phyloP scores from a whole-genome alignment of 257 asterid genomes.

The Avicennia marina region DNA sequence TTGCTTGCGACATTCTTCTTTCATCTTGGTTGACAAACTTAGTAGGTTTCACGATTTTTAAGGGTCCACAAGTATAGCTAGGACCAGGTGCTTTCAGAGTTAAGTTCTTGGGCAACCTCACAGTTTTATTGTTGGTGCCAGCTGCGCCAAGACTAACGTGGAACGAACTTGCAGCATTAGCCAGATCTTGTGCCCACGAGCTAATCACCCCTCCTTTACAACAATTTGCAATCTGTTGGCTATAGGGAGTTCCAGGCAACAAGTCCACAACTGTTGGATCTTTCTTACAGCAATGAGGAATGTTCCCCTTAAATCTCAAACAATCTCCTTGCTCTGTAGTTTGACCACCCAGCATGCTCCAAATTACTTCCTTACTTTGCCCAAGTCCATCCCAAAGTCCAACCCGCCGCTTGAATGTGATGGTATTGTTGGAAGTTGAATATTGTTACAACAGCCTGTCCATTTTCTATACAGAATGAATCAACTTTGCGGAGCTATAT shows the following conservation, averaged over 20 bases:
- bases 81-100: constrained; percentile 46
- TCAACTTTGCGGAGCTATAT: background rate
- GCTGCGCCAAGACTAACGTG: constrained; percentile 45
- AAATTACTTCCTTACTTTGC: constrained; percentile 44
- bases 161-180: constrained; percentile 34
- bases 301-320: constrained; percentile 33
- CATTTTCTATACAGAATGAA: background rate
- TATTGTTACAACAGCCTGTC: constrained; percentile 44
- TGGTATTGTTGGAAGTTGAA: constrained; percentile 44
- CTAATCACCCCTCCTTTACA: constrained; percentile 52
- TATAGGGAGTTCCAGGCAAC: constrained; percentile 45
- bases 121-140: constrained; percentile 40
- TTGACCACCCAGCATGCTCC: constrained; percentile 46
- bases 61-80: constrained; percentile 54
- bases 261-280: constrained; percentile 42
- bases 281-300: constrained; percentile 53
- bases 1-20: constrained; percentile 53
- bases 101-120: constrained; percentile 42
- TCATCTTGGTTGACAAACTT: constrained; percentile 31
- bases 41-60: constrained; percentile 33
- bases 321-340: constrained; percentile 61
- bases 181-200: constrained; percentile 48
- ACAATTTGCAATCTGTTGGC: constrained; percentile 46
- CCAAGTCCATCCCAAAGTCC: constrained; percentile 62
- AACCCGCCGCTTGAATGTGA: constrained; percentile 45